These are phyloP conservation scores for Didymella keratinophila DNA, from an alignment of 2,329 filamentous ascomycete species.

Conservation along the genomic window DNA sequence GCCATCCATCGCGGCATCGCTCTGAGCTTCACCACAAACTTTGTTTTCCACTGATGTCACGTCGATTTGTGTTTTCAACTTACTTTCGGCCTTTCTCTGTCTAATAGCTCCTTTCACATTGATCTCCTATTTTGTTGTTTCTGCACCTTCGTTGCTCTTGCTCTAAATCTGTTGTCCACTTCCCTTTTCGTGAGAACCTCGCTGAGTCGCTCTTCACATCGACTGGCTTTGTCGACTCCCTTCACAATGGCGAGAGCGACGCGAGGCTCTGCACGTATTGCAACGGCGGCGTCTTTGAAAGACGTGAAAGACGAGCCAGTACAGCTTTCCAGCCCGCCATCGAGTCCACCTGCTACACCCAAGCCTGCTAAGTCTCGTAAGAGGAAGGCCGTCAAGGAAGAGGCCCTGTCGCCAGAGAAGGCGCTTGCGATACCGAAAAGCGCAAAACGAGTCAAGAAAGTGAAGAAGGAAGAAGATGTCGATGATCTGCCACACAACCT, in stretches of 20 bases:
- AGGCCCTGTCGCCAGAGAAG: conserved; percentile 18
- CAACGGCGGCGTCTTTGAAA: conserved; percentile 19
- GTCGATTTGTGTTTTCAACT: neutral
- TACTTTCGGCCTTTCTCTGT: neutral
- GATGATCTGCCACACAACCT: conserved; percentile 66
- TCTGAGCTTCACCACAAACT: conserved; percentile 13
- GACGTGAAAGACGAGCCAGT: conserved; percentile 37
- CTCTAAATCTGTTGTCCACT: conserved; percentile 24
- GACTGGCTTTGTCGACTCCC: conserved; percentile 1
- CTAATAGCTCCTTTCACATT: neutral
- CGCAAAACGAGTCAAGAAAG: conserved; percentile 50
- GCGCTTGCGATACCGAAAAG: conserved; percentile 29
- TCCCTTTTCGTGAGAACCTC: conserved; percentile 7
- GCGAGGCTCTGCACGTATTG: conserved; percentile 34
- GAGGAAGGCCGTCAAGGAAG: conserved; percentile 38
- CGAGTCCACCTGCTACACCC: conserved; percentile 51
- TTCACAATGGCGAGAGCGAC: conserved; percentile 45
- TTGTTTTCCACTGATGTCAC: conserved; percentile 14
- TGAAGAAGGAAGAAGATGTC: conserved; percentile 49
- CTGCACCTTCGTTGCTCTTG: conserved; percentile 3
- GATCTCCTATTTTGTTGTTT: neutral
- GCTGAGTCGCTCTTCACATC: conserved; percentile 11
- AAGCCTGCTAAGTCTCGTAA: conserved; percentile 37
- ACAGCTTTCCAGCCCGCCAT: conserved; percentile 56
- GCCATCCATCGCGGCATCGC: conserved; percentile 36